Evolutionary conservation across 2,329 filamentous ascomycete species (phyloP), one percentile per base, ranked within the genome.

Genomic region (Cladosporium phlei): DNA sequence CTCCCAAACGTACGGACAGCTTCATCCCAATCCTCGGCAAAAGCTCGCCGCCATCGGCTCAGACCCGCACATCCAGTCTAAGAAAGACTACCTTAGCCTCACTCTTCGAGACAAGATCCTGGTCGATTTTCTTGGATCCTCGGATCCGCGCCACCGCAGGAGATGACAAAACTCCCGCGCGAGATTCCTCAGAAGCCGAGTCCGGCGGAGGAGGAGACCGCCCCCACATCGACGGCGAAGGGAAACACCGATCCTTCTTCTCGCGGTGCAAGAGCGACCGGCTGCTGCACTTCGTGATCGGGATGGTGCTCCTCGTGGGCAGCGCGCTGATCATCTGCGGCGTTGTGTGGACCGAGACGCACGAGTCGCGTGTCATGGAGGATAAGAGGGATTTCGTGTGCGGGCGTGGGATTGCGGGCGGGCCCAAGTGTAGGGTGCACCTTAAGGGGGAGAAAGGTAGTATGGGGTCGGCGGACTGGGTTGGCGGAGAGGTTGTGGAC

Each of bases 261-360:
- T 16, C 12, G 16, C 30, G 42, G 16, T 45, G 42, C 24, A 45
- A 37, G 8, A 19, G 10, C 4, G 42, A 45, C 10, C 33, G 33
- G 22, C 24, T 45, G 2, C 16, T 45, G 32, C 42, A 45, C 9
- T 22, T 27, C 5, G 30, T 45, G 10, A 22, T 45, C 2, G 42
- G 32, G 16, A 45, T 45, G 42, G 32, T 45, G 7, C 7, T 45
- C 2, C 17, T 45, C 6, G 24, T 45, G 7, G 42, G 42, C 8
- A 27, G 32, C 20, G 42, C 32, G 12, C 17, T 45, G 32, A 45
- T 45, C n/a, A 24, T 45, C 6, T 32, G 32, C 9, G 42, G 42
- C 8, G 32, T 45, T 10, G 25, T 45, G 12, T 45, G 42, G 42
- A 45, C 30, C 24, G 42, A 37, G 32, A 45, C 42, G 7, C 42